phyloP scores from a whole-genome alignment of 1,139 yeast genomes.

The Ogataea hybrid region DNA sequence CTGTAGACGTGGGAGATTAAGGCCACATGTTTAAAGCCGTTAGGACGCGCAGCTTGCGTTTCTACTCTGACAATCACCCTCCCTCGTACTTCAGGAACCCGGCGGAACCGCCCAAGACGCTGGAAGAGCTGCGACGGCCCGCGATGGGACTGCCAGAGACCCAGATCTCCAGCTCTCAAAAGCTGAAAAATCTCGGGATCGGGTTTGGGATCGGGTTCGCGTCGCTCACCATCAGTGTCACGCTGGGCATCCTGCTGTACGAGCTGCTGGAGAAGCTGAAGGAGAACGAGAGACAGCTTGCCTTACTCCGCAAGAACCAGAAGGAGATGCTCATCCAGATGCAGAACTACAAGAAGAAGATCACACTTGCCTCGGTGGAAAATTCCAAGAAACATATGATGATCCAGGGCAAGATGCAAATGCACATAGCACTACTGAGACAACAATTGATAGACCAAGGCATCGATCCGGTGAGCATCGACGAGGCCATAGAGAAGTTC shows the following conservation, averaged over 20 bases:
- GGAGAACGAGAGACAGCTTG: conserved; percentile 25
- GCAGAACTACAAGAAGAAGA: conserved; percentile 28
- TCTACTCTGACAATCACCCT: conserved; percentile 13
- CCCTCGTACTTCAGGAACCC: conserved; percentile 23
- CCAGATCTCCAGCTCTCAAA: conserved; percentile 5
- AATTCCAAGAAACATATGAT: conserved; percentile 44
- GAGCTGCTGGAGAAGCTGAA: conserved; percentile 25
- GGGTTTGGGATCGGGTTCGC: conserved; percentile 16
- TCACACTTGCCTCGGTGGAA: conserved; percentile 39
- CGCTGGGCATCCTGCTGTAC: conserved; percentile 11
- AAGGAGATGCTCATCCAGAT: conserved; percentile 28
- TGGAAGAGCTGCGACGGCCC: conserved; percentile 19
- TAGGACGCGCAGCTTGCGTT: conserved; percentile 1
- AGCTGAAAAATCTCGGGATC: conserved; percentile 12
- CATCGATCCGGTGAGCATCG: conserved; percentile 50
- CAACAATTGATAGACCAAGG: conserved; percentile 55
- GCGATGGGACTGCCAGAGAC: conserved; percentile 1
- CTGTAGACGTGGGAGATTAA: conserved; percentile 6
- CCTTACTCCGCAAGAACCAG: conserved; percentile 23
- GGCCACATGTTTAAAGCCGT: neutral
- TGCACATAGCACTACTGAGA: conserved; percentile 62
- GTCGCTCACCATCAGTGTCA: conserved; percentile 14
- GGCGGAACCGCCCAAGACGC: conserved; percentile 25
- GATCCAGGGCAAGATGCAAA: conserved; percentile 52
- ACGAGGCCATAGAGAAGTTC: conserved; percentile 50